phyloP scores from a whole-genome alignment of 1,139 yeast genomes.

The Arxiozyma heterogenica region DNA sequence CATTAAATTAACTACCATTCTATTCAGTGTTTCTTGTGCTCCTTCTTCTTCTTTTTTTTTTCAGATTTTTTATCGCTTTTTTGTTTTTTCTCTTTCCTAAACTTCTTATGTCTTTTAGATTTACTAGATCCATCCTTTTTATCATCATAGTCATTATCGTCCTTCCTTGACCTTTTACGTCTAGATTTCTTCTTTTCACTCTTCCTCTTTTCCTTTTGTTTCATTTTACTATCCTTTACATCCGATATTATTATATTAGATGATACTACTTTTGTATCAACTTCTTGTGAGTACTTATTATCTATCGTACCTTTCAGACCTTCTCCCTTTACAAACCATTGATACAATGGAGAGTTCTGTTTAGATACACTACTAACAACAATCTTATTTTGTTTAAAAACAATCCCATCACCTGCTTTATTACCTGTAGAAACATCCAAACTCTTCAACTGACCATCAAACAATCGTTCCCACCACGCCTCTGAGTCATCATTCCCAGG shows the following conservation, averaged over 20 bases:
- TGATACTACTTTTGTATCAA: slow-evolving; percentile 12
- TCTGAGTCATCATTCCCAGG: slow-evolving; percentile 46
- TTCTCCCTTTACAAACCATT: slow-evolving; percentile 73
- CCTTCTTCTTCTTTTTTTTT: slow-evolving; percentile 19
- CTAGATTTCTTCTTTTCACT: slow-evolving; percentile 17
- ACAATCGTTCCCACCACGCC: slow-evolving; percentile 94
- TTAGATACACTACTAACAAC: slow-evolving; percentile 42
- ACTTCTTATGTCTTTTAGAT: slow-evolving; percentile 20
- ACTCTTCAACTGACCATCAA: slow-evolving; percentile 83
- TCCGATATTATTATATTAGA: slow-evolving; percentile 4
- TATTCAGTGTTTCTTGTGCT: slow-evolving; percentile 3
- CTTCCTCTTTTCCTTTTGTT: slow-evolving; percentile 12
- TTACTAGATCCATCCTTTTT: slow-evolving; percentile 21
- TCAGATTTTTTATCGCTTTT: slow-evolving; percentile 8
- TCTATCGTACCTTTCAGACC: slow-evolving; percentile 73
- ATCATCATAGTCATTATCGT: slow-evolving; percentile 14
- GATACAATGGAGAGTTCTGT: slow-evolving; percentile 51
- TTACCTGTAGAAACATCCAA: slow-evolving; percentile 49
- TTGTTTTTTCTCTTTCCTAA: slow-evolving; percentile 20
- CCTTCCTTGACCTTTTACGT: slow-evolving; percentile 12
- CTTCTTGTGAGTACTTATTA: slow-evolving; percentile 15
- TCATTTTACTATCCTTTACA: slow-evolving; percentile 8
- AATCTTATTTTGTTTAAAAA: slow-evolving; percentile 37
- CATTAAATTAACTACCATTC: not conserved
- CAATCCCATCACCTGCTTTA: slow-evolving; percentile 30